Base-by-base conservation (phyloP, 768 basidiomycete species). In the Thelephora aurantiotincta region DNA sequence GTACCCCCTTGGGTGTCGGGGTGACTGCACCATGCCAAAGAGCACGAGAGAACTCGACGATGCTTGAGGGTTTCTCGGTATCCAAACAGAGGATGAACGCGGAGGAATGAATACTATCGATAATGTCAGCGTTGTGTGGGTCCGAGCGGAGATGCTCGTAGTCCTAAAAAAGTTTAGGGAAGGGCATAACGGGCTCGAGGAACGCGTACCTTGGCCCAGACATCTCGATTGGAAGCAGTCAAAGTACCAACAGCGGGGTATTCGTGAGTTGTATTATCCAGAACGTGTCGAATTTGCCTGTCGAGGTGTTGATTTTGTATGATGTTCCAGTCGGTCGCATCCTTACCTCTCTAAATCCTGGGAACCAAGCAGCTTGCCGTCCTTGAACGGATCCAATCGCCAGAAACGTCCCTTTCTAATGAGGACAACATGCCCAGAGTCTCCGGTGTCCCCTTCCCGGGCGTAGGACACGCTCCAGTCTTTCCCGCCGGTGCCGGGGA, bases 41-140 rank as follows among this genome's bases (percentile, higher is more conserved):
- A 6, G 70, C 69, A 47, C 80, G 82, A 50, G 82, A 84, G 54
- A 78, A 70, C 20, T 78, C 74, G 44, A 78, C 59, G 4, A 75
- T 61, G 47, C 61, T 68, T 5, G 64, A 64, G 18, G 78, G 82
- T 38, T 70, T 74, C 51, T 74, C 67, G 22, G 63, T 59, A 57
- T 96, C 92, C 35, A 97, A 71, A 54, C 78, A 82, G 44, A 97
- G 74, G 13, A 87, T 65, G 57, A 96, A 88, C 6, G 92, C 89
- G 6, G 90, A 74, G 3, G 88, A 87, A 57, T 93, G 81, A 51
- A 96, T 88, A 9, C 73, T 67, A 44, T 78, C 67, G 14, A 94
- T 62, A 44, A 88, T 75, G 2, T 67, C 52, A 1, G 73, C 68
- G 57, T 96, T 96, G 36, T 67, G 65, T 0, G 77, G 60, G 43